Evolutionary conservation across 2,329 filamentous ascomycete species (phyloP), one percentile per base, ranked within the genome.

Genomic region (Pezicula radicicola): DNA sequence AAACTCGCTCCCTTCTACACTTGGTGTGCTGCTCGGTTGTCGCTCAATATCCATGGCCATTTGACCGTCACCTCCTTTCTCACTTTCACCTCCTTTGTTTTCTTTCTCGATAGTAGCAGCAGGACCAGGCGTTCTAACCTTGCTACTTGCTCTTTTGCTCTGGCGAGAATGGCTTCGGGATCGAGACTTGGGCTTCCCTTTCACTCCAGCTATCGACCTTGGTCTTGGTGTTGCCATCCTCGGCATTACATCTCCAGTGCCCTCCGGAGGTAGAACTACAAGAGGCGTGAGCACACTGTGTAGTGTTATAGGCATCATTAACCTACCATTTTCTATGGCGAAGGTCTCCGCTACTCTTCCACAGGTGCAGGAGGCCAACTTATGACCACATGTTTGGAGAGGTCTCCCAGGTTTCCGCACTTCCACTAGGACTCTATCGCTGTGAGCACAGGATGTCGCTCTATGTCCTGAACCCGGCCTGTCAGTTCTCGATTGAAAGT

Each of bases 361-460:
- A 46, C 62, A 65, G 3, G 49, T 50, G 44, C 63, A 64, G 6
- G 60, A 57, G 28, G 52, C 54, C 8, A 63, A 45, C 33, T 57
- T 52, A 42, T 64, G 60, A 4, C 57, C 62, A 41, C 63, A 64
- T 21, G 51, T 61, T 37, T 65, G 57, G 12, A 64, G 58, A 3
- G 63, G 62, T 25, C 62, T 48, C 8, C 63, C 63, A 2, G 62
- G 63, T 42, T 63, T 64, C 6, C 63, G 61, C 5, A 65, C 63
- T 49, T 60, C 55, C 21, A 64, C 45, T 8, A 63, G 45, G 6
- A 64, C 45, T 30, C 63, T 47, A 44, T 63, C 61, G 2, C 52
- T 60, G 35, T 65, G 63, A 3, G 52, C 40, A 30, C 63, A 64
- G 7, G 52, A 59, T 42, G 61, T 63, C 10, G 62, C 61, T 49